Evolutionary conservation across 2,329 filamentous ascomycete species (phyloP).

Genomic region (Juglanconis sp.): DNA sequence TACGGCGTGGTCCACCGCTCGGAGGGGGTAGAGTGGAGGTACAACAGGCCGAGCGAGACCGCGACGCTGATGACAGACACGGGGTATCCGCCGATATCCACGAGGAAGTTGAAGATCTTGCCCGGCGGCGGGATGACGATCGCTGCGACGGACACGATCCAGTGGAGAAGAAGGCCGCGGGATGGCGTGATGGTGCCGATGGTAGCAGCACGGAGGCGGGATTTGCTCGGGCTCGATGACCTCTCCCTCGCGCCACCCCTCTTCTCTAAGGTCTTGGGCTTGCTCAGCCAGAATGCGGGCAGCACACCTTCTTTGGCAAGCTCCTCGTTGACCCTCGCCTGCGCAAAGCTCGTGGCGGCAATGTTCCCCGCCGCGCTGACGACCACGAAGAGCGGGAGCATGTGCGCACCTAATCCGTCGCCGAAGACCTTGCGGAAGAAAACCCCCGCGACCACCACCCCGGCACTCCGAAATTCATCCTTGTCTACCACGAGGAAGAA

Average conservation of each 20-base stretch:
- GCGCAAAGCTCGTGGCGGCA: constrained; percentile 44
- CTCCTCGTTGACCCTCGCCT: constrained; percentile 46
- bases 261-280: constrained; percentile 1
- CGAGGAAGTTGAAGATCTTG: constrained; percentile 36
- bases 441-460: constrained; percentile 51
- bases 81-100: constrained; percentile 36
- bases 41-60: constrained; percentile 31
- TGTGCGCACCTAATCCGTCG: constrained; percentile 35
- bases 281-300: constrained; percentile 36
- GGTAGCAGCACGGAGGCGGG: neutral
- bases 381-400: constrained; percentile 43
- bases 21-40: constrained; percentile 27
- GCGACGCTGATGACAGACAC: constrained; percentile 34
- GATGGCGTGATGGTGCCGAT: constrained; percentile 18
- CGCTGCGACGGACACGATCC: constrained; percentile 56
- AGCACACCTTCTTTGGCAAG: constrained; percentile 44
- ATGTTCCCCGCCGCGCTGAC: constrained; percentile 47
- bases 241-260: constrained; percentile 16
- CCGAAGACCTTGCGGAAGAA: constrained; percentile 58
- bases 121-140: constrained; percentile 49
- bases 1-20: constrained; percentile 30
- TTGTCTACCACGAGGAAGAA: constrained; percentile 58
- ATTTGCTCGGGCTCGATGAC: constrained; percentile 7
- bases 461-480: constrained; percentile 50
- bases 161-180: constrained; percentile 52